Evolutionary conservation across 139 green algal genomes (phyloP).

Genomic region (Dunaliella primolecta): DNA sequence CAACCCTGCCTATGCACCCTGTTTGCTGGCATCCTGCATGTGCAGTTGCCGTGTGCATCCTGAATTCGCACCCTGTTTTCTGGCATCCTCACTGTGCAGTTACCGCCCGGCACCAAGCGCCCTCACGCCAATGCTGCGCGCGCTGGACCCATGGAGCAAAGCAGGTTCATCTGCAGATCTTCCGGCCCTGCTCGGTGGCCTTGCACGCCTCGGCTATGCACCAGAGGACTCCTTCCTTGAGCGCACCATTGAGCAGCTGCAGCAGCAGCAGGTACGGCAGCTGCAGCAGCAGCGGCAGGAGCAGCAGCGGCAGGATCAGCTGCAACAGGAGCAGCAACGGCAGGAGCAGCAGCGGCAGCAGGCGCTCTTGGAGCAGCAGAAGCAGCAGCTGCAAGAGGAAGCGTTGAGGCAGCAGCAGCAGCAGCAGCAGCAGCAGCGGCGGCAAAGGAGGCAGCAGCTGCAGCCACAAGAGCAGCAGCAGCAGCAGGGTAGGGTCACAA

Average conservation of each 20-base stretch:
- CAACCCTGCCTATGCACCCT: too few species aligned
- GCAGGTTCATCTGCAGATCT: neutral
- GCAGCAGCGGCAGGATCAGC: too few species aligned
- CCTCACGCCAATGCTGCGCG: neutral
- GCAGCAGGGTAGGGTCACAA: neutral
- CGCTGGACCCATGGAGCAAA: neutral
- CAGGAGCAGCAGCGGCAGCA: neutral
- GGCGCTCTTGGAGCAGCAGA: neutral
- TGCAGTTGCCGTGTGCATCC: too few species aligned
- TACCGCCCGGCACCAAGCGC: neutral
- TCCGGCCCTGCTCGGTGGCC: neutral
- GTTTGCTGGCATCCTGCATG: too few species aligned
- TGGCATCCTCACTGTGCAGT: too few species aligned
- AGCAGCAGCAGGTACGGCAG: neutral
- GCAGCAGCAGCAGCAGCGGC: neutral
- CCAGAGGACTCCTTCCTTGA: neutral
- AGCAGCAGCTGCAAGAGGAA: neutral
- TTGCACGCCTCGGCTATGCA: neutral
- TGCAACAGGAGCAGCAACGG: neutral
- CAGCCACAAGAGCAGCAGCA: neutral
- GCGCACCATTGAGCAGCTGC: neutral
- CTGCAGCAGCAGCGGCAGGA: neutral
- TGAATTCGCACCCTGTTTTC: too few species aligned
- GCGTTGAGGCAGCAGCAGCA: neutral
- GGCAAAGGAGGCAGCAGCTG: neutral